Base-by-base conservation (phyloP, 345 rosid species). In the Cardamine occulta region DNA sequence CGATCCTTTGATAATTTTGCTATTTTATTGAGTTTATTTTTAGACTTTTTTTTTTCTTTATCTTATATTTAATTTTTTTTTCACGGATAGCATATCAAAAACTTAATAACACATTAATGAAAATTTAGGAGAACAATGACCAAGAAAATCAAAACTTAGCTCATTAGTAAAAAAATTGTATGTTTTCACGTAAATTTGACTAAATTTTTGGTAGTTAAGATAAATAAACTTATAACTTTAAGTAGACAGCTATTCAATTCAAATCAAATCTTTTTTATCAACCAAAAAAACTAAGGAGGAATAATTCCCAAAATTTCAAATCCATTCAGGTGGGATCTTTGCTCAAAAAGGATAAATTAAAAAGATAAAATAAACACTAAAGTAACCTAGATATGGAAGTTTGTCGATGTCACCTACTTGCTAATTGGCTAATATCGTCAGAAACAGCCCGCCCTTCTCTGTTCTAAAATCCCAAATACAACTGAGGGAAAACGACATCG, bases 301-400 rank as follows among this genome's bases (percentile, higher is more conserved):
- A 58, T 4, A 40, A 21, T 3, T 21, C 51, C 19, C 31, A 39
- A 44, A 59, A 1, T 8, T 35, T 62, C 62, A 73, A 73, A 73
- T 73, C 3, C 59, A 52, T 52, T 63, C 12, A 52, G 62, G 70
- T 63, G 69, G 76, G 70, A 73, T 63, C 0, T 63, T 14, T 39
- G 23, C 28, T 26, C 12, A 8, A 2, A 12, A 40, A 1, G 15
- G 5, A 51, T 51, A 14, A 4, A 53, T 53, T 3, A 24, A 53
- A 11, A 23, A 53, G 2, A 23, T 5, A 45, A 45, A 29, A 44
- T 10, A 68, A 56, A 17, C 5, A 14, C 8, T 26, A 70, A 44
- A 12, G 11, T 9, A n/a, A 29, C 7, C 10, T n/a, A n/a, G n/a
- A n/a, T n/a, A 18, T 26, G 4, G 2, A 4, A 55, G 32, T 58